These are phyloP conservation scores for Paramyrothecium sp. DNA, from an alignment of 2,329 filamentous ascomycete species.

Conservation along the genomic window DNA sequence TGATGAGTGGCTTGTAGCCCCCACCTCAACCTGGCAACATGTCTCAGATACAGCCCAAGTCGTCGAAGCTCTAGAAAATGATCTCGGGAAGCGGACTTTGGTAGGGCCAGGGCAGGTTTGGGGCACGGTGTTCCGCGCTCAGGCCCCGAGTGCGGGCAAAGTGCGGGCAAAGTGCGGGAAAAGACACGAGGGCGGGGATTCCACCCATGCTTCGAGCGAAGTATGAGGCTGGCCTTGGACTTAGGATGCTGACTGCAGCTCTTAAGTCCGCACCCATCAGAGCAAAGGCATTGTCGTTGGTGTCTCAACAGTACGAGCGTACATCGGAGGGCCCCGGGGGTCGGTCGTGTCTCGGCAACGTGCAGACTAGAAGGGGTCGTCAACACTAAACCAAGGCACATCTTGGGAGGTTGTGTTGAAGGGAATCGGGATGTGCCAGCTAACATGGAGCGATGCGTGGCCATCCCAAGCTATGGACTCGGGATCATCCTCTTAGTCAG, in stretches of 20 bases:
- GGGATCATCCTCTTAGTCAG: not conserved
- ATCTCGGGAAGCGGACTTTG: no score
- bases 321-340: not conserved
- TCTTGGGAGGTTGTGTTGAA: no score
- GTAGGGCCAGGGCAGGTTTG: no score
- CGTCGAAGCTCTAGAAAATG: no score
- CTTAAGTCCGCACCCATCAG: not conserved
- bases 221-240: not conserved
- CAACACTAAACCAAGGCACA: not conserved
- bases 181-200: not conserved
- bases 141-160: not conserved
- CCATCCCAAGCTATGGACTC: not conserved
- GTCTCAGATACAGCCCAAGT: no score
- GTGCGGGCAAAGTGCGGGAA: no score
- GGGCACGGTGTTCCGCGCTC: not conserved
- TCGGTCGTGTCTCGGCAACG: not conserved
- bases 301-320: no score
- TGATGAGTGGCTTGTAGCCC: no score
- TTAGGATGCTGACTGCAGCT: not conserved
- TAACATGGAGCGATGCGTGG: not conserved
- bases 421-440: no score
- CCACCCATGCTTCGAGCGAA: not conserved
- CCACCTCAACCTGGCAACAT: no score
- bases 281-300: no score
- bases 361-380: not conserved